phyloP scores from a whole-genome alignment of 768 basidiomycete genomes.

The Agrocybe chaxingu region DNA sequence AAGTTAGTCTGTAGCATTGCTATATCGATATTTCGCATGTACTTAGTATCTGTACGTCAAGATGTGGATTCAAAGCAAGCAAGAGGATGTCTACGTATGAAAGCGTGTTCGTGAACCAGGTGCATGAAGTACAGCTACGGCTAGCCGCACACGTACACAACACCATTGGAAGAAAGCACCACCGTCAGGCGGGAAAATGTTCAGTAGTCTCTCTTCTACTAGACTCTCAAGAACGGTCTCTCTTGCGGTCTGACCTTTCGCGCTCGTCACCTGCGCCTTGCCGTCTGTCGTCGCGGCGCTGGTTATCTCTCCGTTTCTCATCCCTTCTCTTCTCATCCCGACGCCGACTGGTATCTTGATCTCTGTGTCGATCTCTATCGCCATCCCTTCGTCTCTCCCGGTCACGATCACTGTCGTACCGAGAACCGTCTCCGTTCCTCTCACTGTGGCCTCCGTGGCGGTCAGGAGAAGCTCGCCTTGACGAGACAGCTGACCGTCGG shows the following conservation, averaged over 20 bases:
- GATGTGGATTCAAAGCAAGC: no score
- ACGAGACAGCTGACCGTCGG: slow-evolving; percentile 36
- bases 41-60: no score
- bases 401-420: slow-evolving; percentile 13
- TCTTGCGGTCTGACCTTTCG: slow-evolving; percentile 7
- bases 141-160: no score
- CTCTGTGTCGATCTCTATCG: slow-evolving; percentile 29
- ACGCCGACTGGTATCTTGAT: slow-evolving; percentile 24
- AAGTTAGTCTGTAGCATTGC: no score
- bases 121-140: no score
- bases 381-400: slow-evolving; percentile 25
- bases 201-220: slow-evolving; percentile 9
- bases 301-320: slow-evolving; percentile 8
- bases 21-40: no score
- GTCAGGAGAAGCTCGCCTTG: slow-evolving; percentile 50
- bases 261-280: no score
- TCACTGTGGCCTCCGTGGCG: slow-evolving; percentile 17
- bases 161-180: no score
- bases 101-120: no score
- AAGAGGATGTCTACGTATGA: no score
- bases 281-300: slow-evolving; percentile 1
- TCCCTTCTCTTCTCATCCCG: slow-evolving; percentile 16
- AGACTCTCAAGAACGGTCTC: slow-evolving; percentile 7
- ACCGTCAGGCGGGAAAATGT: neutral
- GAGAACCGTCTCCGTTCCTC: slow-evolving; percentile 8